These are phyloP conservation scores for Stenocarpella maydis DNA, from an alignment of 2,329 filamentous ascomycete species.

Conservation along the genomic window DNA sequence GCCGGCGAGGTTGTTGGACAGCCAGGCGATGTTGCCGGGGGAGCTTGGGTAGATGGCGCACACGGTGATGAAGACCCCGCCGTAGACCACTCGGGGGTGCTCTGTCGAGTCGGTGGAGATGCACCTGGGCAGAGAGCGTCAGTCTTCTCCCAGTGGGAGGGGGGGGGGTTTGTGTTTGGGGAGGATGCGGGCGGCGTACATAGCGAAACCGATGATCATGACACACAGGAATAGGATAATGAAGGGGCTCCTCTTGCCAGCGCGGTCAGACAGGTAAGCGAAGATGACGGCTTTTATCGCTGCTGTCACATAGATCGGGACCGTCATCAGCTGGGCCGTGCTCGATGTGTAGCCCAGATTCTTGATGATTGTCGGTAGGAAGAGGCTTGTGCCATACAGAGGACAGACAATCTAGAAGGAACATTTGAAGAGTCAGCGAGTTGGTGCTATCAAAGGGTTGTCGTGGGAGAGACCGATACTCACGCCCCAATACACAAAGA, in stretches of 20 bases:
- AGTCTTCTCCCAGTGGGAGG: neutral
- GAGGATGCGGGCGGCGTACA: constrained; percentile 45
- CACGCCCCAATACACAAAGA: constrained; percentile 72
- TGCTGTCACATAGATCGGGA: constrained; percentile 68
- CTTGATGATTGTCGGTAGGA: constrained; percentile 71
- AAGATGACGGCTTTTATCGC: constrained; percentile 64
- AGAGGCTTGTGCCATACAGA: constrained; percentile 64
- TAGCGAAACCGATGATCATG: constrained; percentile 65
- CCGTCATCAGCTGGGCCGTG: constrained; percentile 71
- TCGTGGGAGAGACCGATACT: constrained; percentile 51
- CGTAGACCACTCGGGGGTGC: constrained; percentile 72
- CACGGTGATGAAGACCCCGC: constrained; percentile 78
- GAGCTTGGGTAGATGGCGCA: constrained; percentile 84
- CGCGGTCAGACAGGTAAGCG: constrained; percentile 63
- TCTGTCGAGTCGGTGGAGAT: constrained; percentile 53
- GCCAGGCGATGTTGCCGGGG: constrained; percentile 81
- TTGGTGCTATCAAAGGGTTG: no score
- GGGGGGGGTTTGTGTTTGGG: no score
- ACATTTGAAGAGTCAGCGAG: constrained; percentile 8
- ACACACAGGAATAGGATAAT: constrained; percentile 61
- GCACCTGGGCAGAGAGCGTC: constrained; percentile 55
- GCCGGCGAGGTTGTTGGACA: constrained; percentile 77
- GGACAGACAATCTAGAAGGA: constrained; percentile 56
- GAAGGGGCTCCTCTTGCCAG: constrained; percentile 62
- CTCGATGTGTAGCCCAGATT: constrained; percentile 64